Percentiles rank a stretch among this genome's conserved stretches.
Evolutionary conservation across 1,284 basidiomycete genomes (phyloP).

Genomic region (Exobasidium cylindrosporum): DNA sequence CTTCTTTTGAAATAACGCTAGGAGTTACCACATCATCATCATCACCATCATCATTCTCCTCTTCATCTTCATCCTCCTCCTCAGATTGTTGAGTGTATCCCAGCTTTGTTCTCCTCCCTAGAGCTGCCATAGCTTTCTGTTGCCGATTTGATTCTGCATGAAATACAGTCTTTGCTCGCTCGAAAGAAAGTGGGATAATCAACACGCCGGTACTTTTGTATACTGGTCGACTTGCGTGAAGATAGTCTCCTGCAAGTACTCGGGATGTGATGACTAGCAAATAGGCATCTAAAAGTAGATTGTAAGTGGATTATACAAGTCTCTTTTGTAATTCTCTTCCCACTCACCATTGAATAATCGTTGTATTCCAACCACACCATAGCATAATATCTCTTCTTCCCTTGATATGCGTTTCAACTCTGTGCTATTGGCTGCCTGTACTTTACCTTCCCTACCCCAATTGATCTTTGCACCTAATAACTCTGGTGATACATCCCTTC

Average conservation of each 20-base stretch:
- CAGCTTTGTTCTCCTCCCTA: not conserved
- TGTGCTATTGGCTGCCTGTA: not conserved
- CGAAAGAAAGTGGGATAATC: slow-evolving; percentile 32
- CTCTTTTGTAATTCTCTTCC: slow-evolving; percentile 4
- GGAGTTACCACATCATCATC: slow-evolving; percentile 38
- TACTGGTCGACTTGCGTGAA: slow-evolving; percentile 34
- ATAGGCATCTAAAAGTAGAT: slow-evolving; percentile 32
- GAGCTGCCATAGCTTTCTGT: slow-evolving; percentile 15
- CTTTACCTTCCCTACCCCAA: slow-evolving; percentile 11
- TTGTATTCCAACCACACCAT: slow-evolving; percentile 33
- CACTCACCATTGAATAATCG: slow-evolving; percentile 37
- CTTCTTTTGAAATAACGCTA: slow-evolving; percentile 26
- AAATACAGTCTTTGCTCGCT: slow-evolving; percentile 25
- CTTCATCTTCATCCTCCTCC: slow-evolving; percentile 31
- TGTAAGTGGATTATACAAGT: not conserved
- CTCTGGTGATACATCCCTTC: not conserved
- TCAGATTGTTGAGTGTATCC: slow-evolving; percentile 14
- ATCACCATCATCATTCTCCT: slow-evolving; percentile 26
- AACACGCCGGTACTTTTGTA: slow-evolving; percentile 39
- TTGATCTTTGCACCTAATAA: not conserved
- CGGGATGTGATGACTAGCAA: slow-evolving; percentile 42
- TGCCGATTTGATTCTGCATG: slow-evolving; percentile 14
- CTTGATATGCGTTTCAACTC: not conserved
- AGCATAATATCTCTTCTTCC: slow-evolving; percentile 14
- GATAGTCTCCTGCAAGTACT: slow-evolving; percentile 35